Percentiles rank a stretch among this genome's conserved stretches.
Conservation (phyloP, 192 early-diverging fungal species). For the Backusella sp. region DNA sequence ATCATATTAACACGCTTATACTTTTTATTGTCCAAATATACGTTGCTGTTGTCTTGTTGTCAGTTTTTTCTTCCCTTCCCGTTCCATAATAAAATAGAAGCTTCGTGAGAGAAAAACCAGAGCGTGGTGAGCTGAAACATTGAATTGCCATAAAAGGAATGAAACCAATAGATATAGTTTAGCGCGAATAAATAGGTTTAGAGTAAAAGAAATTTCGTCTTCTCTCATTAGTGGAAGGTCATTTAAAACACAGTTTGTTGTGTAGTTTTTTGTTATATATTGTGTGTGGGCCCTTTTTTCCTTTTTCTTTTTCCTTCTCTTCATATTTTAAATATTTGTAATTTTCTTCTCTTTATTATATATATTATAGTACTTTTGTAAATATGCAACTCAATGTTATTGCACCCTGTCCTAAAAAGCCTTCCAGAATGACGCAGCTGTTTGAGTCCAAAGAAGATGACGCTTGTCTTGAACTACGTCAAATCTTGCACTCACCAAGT, state of each 20-base stretch:
- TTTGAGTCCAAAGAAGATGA: slow-evolving; percentile 5
- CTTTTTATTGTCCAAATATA: neutral
- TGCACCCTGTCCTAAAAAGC: slow-evolving; percentile 24
- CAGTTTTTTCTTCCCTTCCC: neutral
- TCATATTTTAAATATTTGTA: neutral
- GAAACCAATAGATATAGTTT: neutral
- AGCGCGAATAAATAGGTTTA: neutral
- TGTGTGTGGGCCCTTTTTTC: neutral
- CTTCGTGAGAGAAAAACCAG: neutral
- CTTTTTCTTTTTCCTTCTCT: neutral
- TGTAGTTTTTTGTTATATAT: neutral
- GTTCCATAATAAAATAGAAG: neutral
- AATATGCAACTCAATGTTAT: slow-evolving; percentile 14
- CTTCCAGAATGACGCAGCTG: neutral
- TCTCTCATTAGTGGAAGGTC: neutral
- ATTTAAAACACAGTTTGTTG: neutral
- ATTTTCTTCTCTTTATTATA: neutral
- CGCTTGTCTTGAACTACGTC: slow-evolving; percentile 18
- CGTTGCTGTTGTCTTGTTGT: too few relatives aligned
- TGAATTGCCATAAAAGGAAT: neutral
- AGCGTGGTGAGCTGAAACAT: neutral
- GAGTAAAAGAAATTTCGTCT: neutral
- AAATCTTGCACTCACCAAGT: slow-evolving; percentile 14
- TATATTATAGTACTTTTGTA: neutral
- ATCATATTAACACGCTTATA: neutral